A percentile compares a stretch with the other conserved stretches of the same genome.
Evolutionary conservation across 306 rosid species (phyloP).

Genomic region (Sphenostylis stenocarpa): DNA sequence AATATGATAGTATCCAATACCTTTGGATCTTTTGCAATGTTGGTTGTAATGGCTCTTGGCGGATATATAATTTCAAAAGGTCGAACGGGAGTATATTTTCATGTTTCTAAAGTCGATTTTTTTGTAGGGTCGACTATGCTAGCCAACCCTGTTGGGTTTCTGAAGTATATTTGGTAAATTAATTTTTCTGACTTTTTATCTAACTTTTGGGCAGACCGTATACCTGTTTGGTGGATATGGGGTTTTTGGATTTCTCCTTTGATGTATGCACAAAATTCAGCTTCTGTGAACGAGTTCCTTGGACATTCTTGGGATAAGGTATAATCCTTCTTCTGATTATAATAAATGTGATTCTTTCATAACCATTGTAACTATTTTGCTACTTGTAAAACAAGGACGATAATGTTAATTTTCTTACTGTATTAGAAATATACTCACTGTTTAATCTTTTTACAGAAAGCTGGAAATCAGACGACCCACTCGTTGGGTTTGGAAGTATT

Average conservation of each 20-base stretch:
- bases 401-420: constrained; percentile 27
- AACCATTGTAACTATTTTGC: neutral
- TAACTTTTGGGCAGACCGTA: constrained; percentile 57
- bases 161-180: constrained; percentile 2
- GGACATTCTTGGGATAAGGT: constrained; percentile 99
- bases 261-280: constrained; percentile 96
- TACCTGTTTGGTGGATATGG: constrained; percentile 99
- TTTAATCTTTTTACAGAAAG: constrained; percentile 46
- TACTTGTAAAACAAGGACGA: constrained; percentile 8
- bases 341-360: constrained; percentile 11
- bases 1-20: constrained; percentile 96
- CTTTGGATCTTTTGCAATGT: constrained; percentile 98
- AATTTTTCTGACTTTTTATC: constrained; percentile 28
- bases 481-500: constrained; percentile 76
- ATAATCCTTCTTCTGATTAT: constrained; percentile 15
- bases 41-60: constrained; percentile 98
- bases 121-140: no score
- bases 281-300: constrained; percentile 91
- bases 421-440: constrained; percentile 25
- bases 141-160: no score
- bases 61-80: constrained; percentile 94
- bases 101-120: constrained; percentile 21
- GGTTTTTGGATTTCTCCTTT: constrained; percentile 98
- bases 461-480: constrained; percentile 51
- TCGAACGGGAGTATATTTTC: constrained; percentile 30